Evolutionary conservation across 192 early-diverging fungal genomes (phyloP).

Genomic region (Backusella tuberculispora): DNA sequence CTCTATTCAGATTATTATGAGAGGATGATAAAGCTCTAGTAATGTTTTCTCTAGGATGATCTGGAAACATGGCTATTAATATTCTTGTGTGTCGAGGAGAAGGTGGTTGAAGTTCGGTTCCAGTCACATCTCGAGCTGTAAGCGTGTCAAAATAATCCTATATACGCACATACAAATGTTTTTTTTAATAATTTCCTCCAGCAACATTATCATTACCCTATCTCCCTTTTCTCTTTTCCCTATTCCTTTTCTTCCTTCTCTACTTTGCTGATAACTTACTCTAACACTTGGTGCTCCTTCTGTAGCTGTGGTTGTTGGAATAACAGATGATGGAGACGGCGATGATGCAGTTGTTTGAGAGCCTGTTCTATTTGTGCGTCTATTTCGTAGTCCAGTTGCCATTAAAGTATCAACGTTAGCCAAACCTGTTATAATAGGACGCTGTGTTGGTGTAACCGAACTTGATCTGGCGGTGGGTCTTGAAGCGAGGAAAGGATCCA

Average conservation of each 20-base stretch:
- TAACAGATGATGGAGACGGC: neutral
- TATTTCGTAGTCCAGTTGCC: slow-evolving; percentile 25
- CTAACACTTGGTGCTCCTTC: slow-evolving; percentile 21
- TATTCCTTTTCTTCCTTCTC: neutral
- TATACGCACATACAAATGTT: neutral
- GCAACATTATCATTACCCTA: neutral
- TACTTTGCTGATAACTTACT: slow-evolving; percentile 7
- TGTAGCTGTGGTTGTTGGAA: neutral
- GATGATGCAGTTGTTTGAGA: neutral
- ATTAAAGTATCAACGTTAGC: slow-evolving; percentile 25
- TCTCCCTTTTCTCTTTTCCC: neutral
- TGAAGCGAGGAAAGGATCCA: slow-evolving; percentile 56
- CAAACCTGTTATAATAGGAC: slow-evolving; percentile 15
- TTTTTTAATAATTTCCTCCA: neutral
- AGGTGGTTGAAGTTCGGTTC: slow-evolving; percentile 42
- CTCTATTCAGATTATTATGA: slow-evolving; percentile 63
- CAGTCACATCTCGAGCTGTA: slow-evolving; percentile 45
- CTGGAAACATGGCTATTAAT: slow-evolving; percentile 60
- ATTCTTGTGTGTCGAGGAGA: slow-evolving; percentile 51
- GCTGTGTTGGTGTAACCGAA: slow-evolving; percentile 45
- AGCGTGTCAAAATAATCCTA: slow-evolving; percentile 45
- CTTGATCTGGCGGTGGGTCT: slow-evolving; percentile 46
- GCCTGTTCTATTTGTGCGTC: slow-evolving; percentile 2
- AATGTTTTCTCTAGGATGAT: slow-evolving; percentile 51
- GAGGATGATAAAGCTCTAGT: slow-evolving; percentile 53